Conservation (phyloP, 2,329 filamentous ascomycete species). For the Eutypella sp. region DNA sequence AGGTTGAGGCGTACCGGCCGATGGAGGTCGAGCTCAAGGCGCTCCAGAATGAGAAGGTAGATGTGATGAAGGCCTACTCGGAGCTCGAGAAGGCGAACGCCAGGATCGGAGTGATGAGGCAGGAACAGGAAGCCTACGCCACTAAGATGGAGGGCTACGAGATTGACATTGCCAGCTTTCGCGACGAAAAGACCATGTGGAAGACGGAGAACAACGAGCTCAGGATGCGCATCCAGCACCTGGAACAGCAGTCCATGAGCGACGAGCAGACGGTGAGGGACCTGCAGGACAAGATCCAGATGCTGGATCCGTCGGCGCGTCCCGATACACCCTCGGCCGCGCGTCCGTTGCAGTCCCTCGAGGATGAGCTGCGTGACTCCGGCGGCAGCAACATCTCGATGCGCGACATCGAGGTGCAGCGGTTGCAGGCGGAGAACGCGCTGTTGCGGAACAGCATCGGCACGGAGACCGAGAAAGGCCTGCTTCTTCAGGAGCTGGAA, state of each 20-base stretch:
- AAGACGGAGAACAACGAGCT: conserved; percentile 41
- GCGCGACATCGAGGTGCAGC: conserved; percentile 46
- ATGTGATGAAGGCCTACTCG: conserved; percentile 40
- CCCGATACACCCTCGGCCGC: conserved; percentile 31
- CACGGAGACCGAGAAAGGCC: conserved; percentile 48
- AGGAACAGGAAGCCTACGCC: conserved; percentile 26
- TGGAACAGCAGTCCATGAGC: conserved; percentile 24
- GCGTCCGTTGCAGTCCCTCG: conserved; percentile 34
- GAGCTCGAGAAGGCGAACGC: conserved; percentile 28
- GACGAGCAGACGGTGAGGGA: conserved; percentile 53
- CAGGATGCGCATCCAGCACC: conserved; percentile 29
- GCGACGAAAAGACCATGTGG: conserved; percentile 38
- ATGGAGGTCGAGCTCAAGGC: conserved; percentile 52
- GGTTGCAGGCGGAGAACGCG: conserved; percentile 58
- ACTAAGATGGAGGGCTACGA: conserved; percentile 30
- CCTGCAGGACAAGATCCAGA: conserved; percentile 53
- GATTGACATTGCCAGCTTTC: conserved; percentile 34
- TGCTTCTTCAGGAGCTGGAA: conserved; percentile 52
- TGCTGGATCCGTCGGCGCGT: conserved; percentile 24
- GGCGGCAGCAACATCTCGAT: conserved; percentile 36
- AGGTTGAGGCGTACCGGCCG: conserved; percentile 52
- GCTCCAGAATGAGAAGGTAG: conserved; percentile 50
- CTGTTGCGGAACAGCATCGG: conserved; percentile 51
- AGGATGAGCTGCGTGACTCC: conserved; percentile 55
- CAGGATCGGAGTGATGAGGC: conserved; percentile 30